Evolutionary conservation across 164 flowering plant genomes (phyloP), one percentile per base, ranked within the genome.

Genomic region (Magnolia officinalis): DNA sequence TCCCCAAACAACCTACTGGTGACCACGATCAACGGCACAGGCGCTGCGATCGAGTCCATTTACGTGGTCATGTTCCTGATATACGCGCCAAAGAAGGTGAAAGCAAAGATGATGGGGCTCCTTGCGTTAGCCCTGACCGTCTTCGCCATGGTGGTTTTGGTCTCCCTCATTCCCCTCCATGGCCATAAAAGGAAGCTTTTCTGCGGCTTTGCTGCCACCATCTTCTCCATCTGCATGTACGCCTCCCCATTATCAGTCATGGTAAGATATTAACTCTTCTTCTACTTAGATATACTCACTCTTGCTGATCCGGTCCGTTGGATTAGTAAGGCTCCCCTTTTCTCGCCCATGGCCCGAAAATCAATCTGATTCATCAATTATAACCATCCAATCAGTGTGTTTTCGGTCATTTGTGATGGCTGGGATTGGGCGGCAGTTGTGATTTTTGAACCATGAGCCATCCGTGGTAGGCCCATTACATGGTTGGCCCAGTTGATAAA

Each of bases 161-260:
- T 93, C 10, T 92, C 99, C 23, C 73, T 92, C 24, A 75, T 88
- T 20, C 95, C 95, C 67, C 85, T 95, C 11, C 87, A 90, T 68
- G 92, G 88, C n/a, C 69, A 84, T 2, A 9, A 49, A 55, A 85
- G 99, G 75, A 92, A 90, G 84, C 80, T 89, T 76, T 90, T 92
- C 76, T 93, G 97, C 77, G 99, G 99, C 2, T 67, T 90, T 23
- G 94, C 91, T 55, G 90, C 96, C 65, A 82, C 96, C 77, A 74
- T 93, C 76, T 92, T 92, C 90, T 92, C 98, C 74, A 89, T 93
- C 75, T 78, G 89, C 83, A 95, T 95, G 99, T 93, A 93, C 74
- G 98, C 86, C 63, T 90, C 99, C 0, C 98, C 98, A 6, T 87
- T 95, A 0, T 85, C 98, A 3, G 81, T 93, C 85, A 89, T 95